Conservation (phyloP, 306 rosid genomes). For the Nissolia schottii region DNA sequence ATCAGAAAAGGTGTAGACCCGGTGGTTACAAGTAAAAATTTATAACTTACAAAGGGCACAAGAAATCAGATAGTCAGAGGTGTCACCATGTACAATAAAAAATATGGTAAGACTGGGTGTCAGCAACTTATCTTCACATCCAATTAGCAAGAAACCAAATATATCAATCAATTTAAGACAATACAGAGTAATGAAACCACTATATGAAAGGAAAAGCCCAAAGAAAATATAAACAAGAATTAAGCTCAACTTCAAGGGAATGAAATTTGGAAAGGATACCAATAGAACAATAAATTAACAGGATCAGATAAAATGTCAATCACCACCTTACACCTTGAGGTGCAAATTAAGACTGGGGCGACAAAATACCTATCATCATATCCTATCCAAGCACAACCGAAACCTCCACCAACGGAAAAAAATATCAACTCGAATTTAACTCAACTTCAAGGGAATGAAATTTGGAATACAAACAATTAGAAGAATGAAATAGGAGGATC, state of each 20-base stretch:
- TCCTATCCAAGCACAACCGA: conserved; percentile 18
- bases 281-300: too few species aligned
- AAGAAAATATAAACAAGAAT: too few species aligned
- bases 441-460: too few species aligned
- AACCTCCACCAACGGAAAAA: too few species aligned
- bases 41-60: too few species aligned
- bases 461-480: not conserved
- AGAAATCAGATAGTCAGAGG: conserved; percentile 49
- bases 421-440: not conserved
- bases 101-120: conserved; percentile 40
- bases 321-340: conserved; percentile 62
- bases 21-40: too few species aligned
- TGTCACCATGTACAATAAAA: conserved; percentile 34
- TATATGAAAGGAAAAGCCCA: too few species aligned
- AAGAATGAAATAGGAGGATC: conserved; percentile 29
- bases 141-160: not conserved
- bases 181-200: not conserved
- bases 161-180: not conserved
- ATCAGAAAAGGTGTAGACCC: too few species aligned
- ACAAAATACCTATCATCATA: conserved; percentile 48
- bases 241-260: too few species aligned
- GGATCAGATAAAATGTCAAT: conserved; percentile 75
- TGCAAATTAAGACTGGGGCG: conserved; percentile 93
- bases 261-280: too few species aligned
- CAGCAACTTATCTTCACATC: conserved; percentile 32